Evolutionary conservation across 2,329 filamentous ascomycete species (phyloP).

Genomic region (Zymoseptoria crescenta): DNA sequence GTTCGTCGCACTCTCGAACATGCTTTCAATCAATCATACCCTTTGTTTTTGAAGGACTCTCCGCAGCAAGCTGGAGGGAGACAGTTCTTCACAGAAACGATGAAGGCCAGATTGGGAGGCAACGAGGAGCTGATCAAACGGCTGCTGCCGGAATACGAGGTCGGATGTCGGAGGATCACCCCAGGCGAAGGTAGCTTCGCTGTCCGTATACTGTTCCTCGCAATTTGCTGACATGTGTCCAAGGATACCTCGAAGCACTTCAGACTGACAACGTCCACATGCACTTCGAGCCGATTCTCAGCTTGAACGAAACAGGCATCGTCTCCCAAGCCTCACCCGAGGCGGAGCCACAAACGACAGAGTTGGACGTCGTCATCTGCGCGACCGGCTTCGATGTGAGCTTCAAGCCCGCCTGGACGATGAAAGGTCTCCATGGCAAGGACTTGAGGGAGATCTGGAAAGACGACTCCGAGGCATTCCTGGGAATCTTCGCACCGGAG

Average conservation of each 20-base stretch:
- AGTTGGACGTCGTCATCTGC: conserved; percentile 41
- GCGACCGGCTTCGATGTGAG: conserved; percentile 34
- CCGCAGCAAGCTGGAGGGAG: conserved; percentile 1
- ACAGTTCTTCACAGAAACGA: conserved; percentile 1
- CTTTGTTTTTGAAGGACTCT: conserved; percentile 5
- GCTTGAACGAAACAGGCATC: conserved; percentile 6
- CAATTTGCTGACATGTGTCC: not conserved
- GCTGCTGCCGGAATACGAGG: conserved; percentile 8
- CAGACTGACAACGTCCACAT: conserved; percentile 8
- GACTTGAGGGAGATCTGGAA: not conserved
- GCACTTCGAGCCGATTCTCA: conserved; percentile 6
- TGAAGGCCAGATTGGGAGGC: conserved; percentile 6
- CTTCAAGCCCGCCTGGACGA: conserved; percentile 26
- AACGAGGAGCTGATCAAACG: conserved; percentile 3
- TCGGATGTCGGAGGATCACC: conserved; percentile 11
- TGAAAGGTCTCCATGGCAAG: conserved; percentile 29
- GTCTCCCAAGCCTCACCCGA: conserved; percentile 2
- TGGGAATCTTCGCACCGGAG: conserved; percentile 17
- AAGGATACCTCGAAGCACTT: conserved; percentile 9
- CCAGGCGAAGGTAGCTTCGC: conserved; percentile 5
- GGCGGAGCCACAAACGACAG: conserved; percentile 14
- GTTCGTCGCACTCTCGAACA: conserved; percentile 9
- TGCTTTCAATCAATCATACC: conserved; percentile 6
- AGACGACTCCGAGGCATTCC: conserved; percentile 17
- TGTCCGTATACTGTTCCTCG: not conserved